These are phyloP conservation scores for Brassica cretica DNA, from an alignment of 345 rosid species.

Conservation along the genomic window DNA sequence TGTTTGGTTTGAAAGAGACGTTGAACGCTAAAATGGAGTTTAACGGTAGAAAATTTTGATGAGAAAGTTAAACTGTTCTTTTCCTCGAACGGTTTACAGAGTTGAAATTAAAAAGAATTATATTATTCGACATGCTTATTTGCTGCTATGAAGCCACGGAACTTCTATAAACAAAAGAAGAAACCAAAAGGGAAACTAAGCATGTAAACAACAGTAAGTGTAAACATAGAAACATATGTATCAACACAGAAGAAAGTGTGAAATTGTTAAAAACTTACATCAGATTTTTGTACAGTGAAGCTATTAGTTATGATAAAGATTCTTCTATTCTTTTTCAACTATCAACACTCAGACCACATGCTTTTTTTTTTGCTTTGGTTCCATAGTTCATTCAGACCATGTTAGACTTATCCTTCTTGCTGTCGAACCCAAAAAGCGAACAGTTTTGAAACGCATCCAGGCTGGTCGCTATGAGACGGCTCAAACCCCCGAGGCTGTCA, in stretches of 20 bases:
- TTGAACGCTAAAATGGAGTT: neutral
- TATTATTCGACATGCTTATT: neutral
- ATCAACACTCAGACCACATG: constrained; percentile 34
- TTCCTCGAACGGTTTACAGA: neutral
- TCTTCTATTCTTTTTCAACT: constrained; percentile 23
- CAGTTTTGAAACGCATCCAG: constrained; percentile 90
- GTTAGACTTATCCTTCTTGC: constrained; percentile 71
- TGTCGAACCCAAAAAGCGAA: constrained; percentile 63
- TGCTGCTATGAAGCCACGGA: constrained; percentile 7
- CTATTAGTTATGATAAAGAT: constrained; percentile 31
- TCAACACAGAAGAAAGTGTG: constrained; percentile 26
- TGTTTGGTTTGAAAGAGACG: neutral
- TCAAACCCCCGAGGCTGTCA: constrained; percentile 86
- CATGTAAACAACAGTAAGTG: constrained; percentile 24
- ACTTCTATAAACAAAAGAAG: constrained; percentile 7
- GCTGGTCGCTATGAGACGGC: constrained; percentile 88
- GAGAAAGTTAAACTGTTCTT: neutral
- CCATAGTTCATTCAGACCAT: constrained; percentile 53
- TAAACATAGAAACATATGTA: constrained; percentile 27
- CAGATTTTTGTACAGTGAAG: constrained; percentile 38
- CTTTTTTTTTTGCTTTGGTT: constrained; percentile 32
- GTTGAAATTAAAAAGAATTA: neutral
- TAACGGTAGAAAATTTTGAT: neutral
- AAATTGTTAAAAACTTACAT: constrained; percentile 25
- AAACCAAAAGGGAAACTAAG: constrained; percentile 7